Evolutionary conservation across 2,329 filamentous ascomycete genomes (phyloP), one percentile per base, ranked within the genome.

Genomic region (Leptosphaerulina australis): DNA sequence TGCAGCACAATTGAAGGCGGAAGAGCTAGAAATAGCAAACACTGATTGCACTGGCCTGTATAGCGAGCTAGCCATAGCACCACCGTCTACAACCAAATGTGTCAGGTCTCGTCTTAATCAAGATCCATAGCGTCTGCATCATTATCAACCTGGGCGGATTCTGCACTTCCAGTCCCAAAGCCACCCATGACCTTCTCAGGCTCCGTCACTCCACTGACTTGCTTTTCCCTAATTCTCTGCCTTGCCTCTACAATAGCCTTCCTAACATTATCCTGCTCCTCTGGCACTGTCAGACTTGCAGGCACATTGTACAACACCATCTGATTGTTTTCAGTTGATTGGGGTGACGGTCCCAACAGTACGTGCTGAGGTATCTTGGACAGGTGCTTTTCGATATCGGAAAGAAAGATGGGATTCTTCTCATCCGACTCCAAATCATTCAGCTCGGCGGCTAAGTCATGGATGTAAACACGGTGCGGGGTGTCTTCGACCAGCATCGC

Each of bases 361-460:
- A 96, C 69, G 14, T 86, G 82, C 33, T 79, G 85, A 41, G 91
- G 90, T 53, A 87, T 87, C 50, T 82, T 80, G 55, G 81, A 81
- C 43, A 97, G 80, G 68, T 90, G 88, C 74, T 88, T 90, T 69
- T 93, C 88, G 45, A 97, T 88, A 68, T 95, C 90, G 0, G 91
- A 86, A 0, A 96, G 81, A 76, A 97, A 91, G 67, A 92, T 80
- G 36, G 95, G 81, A 59, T 78, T 81, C 59, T 82, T 81, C 17
- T 83, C 78, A 53, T 81, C 79, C 47, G 85, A 80, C 53, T 88
- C 84, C 21, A 81, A 77, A 58, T 87, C 85, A 11, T 87, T 87
- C 36, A 97, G 82, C 74, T 97, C 93, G 62, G 88, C 88, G 68
- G 96, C 91, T 8, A 99, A 80, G 73, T 95, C 86, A 77, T 92